Conservation (phyloP, 2,329 filamentous ascomycete genomes). For the Uncinocarpus reesii region DNA sequence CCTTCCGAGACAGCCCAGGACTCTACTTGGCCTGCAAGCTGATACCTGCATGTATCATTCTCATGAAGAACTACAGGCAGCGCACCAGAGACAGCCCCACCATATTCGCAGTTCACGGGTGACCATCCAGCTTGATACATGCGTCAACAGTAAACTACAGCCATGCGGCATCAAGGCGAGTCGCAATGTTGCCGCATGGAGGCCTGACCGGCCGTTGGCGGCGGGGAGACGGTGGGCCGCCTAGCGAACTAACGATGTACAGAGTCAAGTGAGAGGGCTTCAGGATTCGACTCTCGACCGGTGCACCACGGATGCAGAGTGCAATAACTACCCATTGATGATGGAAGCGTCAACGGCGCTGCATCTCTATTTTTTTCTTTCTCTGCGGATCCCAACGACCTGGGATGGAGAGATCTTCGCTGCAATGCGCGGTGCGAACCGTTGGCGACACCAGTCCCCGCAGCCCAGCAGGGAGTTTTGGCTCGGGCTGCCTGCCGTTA, state of each 20-base stretch:
- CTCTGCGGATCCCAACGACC: constrained; percentile 4
- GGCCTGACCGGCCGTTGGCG: neutral
- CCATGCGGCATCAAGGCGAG: neutral
- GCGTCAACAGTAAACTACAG: neutral
- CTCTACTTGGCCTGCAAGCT: neutral
- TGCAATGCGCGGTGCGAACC: neutral
- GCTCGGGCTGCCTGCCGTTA: constrained; percentile 6
- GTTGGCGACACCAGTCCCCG: constrained; percentile 1
- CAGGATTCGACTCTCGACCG: neutral
- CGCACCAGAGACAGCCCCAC: no score
- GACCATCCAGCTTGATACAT: no score
- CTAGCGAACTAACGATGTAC: no score
- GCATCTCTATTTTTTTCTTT: neutral
- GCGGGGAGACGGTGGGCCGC: neutral
- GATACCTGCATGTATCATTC: no score
- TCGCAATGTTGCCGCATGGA: neutral
- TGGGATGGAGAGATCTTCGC: neutral
- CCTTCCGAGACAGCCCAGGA: neutral
- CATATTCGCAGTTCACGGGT: no score
- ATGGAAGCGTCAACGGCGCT: no score
- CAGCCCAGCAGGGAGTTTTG: neutral
- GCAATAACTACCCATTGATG: no score
- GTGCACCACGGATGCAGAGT: no score
- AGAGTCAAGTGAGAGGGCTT: no score
- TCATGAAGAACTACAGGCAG: no score